phyloP scores from a whole-genome alignment of 352 stramenopile species.

The Phytophthora citricola region DNA sequence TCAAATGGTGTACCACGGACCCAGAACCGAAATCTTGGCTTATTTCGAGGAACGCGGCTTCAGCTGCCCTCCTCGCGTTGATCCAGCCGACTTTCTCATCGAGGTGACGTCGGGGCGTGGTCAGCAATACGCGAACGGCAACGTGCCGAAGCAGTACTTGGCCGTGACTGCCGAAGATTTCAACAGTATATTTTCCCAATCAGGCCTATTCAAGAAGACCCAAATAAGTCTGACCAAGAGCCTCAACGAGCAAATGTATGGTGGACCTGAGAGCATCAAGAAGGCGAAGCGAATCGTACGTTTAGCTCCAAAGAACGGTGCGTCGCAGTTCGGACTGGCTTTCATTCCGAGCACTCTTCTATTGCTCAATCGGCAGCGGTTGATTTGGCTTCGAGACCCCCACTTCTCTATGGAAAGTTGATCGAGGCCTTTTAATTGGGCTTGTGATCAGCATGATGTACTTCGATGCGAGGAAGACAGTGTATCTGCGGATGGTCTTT shows the following conservation, averaged over 20 bases:
- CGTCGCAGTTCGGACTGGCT: not conserved
- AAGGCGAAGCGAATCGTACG: slow-evolving; percentile 56
- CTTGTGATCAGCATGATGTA: slow-evolving; percentile 2
- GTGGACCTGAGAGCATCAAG: slow-evolving; percentile 57
- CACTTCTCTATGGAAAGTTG: not conserved
- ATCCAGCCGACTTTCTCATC: slow-evolving; percentile 70
- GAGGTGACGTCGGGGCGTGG: slow-evolving; percentile 67
- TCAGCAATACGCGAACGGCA: slow-evolving; percentile 49
- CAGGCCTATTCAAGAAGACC: slow-evolving; percentile 55
- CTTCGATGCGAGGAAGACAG: not conserved
- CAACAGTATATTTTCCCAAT: slow-evolving; percentile 59
- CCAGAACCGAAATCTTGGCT: slow-evolving; percentile 56
- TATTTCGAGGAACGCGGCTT: slow-evolving; percentile 90
- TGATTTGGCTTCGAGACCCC: slow-evolving; percentile 1
- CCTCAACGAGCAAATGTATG: slow-evolving; percentile 53
- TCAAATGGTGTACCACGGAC: slow-evolving; percentile 93
- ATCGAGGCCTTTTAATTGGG: not conserved
- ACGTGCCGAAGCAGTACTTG: slow-evolving; percentile 31
- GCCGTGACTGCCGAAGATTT: slow-evolving; percentile 49
- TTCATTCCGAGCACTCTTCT: slow-evolving; percentile 2
- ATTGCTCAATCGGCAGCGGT: not conserved
- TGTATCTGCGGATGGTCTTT: not conserved
- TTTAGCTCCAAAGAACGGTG: not conserved
- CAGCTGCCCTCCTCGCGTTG: slow-evolving; percentile 55
- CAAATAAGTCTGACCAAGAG: slow-evolving; percentile 47